Base-by-base conservation (phyloP, 2,329 filamentous ascomycete species). In the Pseudopyrenochaeta lycopersici region DNA sequence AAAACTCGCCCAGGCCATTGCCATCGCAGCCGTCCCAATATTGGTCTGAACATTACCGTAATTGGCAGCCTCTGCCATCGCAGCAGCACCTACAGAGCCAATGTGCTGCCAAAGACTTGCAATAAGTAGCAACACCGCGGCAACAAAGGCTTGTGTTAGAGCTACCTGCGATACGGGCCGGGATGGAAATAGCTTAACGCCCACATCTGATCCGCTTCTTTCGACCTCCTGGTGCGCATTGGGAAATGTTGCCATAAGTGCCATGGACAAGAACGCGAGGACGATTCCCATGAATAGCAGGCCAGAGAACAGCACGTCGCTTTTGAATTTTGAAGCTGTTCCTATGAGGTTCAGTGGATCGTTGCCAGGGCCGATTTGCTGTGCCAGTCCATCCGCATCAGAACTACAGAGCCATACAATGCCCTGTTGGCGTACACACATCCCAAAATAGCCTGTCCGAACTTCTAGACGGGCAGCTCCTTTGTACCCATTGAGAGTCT, bases 251-350 rank as follows among this genome's bases (percentile, higher is more conserved):
- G 92, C 92, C 42, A 97, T 86, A 35, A 97, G 85, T 48, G 97
- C 83, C 72, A 97, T 89, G 76, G 91, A 96, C 74, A 97, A 82
- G 77, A 97, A 97, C 64, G 92, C 91, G 68, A 97, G 91, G 73
- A 97, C 89, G 70, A 97, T 91, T 68, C 93, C 93, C 72, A 97
- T 92, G 80, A 97, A 97, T 90, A 97, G 88, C 17, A 97, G 79
- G 70, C 97, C 97, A 10, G 93, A 93, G 72, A 97, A 97, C 32
- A 97, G 91, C 72, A 97, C 94, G 78, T 92, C 92, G 76, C 97
- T 91, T 78, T 96, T 96, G 79, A 97, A 97, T 64, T 95, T 95
- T 66, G 88, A 88, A 17, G 93, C 92, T 49, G 97, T 85, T 91
- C 92, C 97, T 68, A 97, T 92, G 69, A 97, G 80, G 76, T 97